A percentile compares a stretch with the other conserved stretches of the same genome.
These are phyloP conservation scores for Pseudevernia furfuracea DNA, from an alignment of 495 filamentous ascomycete species.

Conservation along the genomic window DNA sequence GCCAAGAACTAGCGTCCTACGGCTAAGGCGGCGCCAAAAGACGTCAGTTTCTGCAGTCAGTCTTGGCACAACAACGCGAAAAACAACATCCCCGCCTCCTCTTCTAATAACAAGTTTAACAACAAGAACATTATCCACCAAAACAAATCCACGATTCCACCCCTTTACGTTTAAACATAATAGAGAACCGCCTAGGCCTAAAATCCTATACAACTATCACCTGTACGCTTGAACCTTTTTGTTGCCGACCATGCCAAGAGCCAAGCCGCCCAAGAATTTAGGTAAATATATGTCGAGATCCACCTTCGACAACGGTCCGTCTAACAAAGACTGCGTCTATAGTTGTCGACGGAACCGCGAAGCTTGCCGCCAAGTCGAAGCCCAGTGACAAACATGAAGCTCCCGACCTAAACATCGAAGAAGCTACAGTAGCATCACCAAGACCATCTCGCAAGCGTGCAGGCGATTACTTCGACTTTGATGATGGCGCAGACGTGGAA, in stretches of 20 bases:
- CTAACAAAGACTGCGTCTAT: neutral
- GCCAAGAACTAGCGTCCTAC: neutral
- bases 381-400: slow-evolving; percentile 21
- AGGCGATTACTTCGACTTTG: slow-evolving; percentile 47
- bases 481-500: slow-evolving; percentile 34
- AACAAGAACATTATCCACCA: no score
- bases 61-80: neutral
- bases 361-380: slow-evolving; percentile 24
- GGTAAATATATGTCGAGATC: neutral
- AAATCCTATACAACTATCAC: neutral
- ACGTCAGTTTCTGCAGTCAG: no score
- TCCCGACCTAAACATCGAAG: slow-evolving; percentile 19
- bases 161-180: neutral
- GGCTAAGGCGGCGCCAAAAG: neutral
- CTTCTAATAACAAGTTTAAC: no score
- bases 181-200: neutral
- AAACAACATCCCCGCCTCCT: neutral
- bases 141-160: neutral
- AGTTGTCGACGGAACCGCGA: slow-evolving; percentile 20
- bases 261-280: slow-evolving; percentile 10
- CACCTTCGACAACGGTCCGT: neutral
- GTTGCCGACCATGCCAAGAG: slow-evolving; percentile 11
- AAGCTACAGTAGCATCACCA: slow-evolving; percentile 18
- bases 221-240: neutral
- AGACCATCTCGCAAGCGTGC: slow-evolving; percentile 46